Base-by-base conservation (phyloP, 2,329 filamentous ascomycete species). In the Alternaria brassicae region DNA sequence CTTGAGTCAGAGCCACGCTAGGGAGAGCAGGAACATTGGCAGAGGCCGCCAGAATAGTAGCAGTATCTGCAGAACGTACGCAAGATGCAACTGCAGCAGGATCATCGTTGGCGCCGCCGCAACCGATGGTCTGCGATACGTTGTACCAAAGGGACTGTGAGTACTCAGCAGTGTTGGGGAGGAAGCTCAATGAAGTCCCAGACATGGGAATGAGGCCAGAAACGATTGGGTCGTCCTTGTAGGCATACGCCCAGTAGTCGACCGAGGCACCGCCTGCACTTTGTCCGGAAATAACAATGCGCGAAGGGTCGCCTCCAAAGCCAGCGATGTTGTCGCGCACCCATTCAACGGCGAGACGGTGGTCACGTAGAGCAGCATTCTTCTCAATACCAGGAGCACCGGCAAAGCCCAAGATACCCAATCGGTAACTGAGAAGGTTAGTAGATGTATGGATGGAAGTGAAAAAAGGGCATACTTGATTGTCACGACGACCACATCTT, bases 171-270 rank as follows among this genome's bases (percentile, higher is more conserved):
- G 71, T 77, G 36, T 72, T 73, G 7, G 62, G 65, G 40, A 66
- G 45, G 45, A 71, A 76, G 58, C 72, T 72, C 39, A 77, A 66
- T 2, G 76, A 79, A 3, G 78, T 82, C 2, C 84, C 84, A 4
- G 83, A 85, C 30, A 80, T 76, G 3, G 80, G 72, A 55, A 85
- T 82, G 9, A 84, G 71, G 3, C 78, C 82, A 6, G 76, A 69
- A n/a, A 80, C 79, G 12, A 86, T 85, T 6, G 84, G 82, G 25
- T 85, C 80, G 0, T 79, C 51, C 7, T 66, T 65, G 55, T 80
- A 84, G 0, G 83, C 80, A 51, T 83, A 86, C 0, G 80, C 74
- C 75, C 79, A 83, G 67, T 81, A 82, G 61, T 85, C 83, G 0
- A 81, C 80, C 0, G 78, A 69, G 5, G 77, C 72, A 41, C 71